Conservation (phyloP, 352 stramenopile genomes). For the Paralagenidium karlingii region DNA sequence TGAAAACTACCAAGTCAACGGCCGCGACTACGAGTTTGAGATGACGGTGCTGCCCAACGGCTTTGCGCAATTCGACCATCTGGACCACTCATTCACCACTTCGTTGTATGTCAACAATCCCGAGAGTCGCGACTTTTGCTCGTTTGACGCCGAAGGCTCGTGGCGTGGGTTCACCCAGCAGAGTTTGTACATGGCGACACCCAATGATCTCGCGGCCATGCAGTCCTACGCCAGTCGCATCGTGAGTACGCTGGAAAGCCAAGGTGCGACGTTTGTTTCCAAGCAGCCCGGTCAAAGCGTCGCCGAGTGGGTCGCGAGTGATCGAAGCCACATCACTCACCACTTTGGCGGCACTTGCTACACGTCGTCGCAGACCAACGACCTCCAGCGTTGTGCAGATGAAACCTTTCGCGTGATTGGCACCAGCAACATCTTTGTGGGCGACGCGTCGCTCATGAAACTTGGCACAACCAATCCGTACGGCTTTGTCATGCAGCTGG, state of each 20-base stretch:
- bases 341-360: conserved; percentile 69
- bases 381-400: conserved; percentile 39
- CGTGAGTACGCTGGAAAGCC: conserved; percentile 16
- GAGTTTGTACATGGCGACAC: conserved; percentile 21
- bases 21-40: conserved; percentile 49
- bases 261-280: conserved; percentile 37
- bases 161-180: conserved; percentile 25
- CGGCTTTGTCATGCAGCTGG: conserved; percentile 66
- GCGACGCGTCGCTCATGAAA: conserved; percentile 38
- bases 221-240: conserved; percentile 26
- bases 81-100: conserved; percentile 21
- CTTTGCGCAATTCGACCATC: conserved; percentile 17
- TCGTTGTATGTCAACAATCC: conserved; percentile 57
- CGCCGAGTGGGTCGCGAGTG: conserved; percentile 22
- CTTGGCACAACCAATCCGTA: conserved; percentile 60
- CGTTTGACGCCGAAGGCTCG: conserved; percentile 20
- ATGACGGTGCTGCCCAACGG: conserved; percentile 29
- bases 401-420: conserved; percentile 42
- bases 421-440: conserved; percentile 56
- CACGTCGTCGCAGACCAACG: conserved; percentile 23
- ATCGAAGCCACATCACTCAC: conserved; percentile 16
- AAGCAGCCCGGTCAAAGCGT: conserved; percentile 14
- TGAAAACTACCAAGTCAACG: conserved; percentile 38
- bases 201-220: conserved; percentile 41
- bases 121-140: conserved; percentile 20